Evolutionary conservation across 2,329 filamentous ascomycete species (phyloP).

Genomic region (Coniochaeta ligniaria): DNA sequence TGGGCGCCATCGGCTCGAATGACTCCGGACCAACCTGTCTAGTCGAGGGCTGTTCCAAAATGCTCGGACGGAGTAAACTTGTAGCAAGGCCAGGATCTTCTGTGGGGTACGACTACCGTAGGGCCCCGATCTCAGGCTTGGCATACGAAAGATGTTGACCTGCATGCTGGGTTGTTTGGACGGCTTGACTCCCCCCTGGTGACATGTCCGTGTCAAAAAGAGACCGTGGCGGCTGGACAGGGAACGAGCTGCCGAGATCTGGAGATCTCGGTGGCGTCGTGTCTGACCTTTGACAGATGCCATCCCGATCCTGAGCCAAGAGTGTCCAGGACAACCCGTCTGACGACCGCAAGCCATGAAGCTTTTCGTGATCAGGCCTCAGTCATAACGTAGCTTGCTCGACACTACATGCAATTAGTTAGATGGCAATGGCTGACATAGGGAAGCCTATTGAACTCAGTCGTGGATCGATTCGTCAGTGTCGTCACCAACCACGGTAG

Average conservation of each 20-base stretch:
- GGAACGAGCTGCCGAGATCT: background rate
- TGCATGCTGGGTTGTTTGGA: background rate
- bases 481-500: background rate
- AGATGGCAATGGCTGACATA: background rate
- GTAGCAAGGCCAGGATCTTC: background rate
- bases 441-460: background rate
- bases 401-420: background rate
- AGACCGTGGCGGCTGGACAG: background rate
- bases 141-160: background rate
- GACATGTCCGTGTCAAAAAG: background rate
- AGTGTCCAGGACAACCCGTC: background rate
- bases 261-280: background rate
- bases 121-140: background rate
- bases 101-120: background rate
- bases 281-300: background rate
- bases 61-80: conserved; percentile 1
- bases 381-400: background rate
- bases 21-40: conserved; percentile 16
- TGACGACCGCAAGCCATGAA: background rate
- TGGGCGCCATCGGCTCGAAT: conserved; percentile 11
- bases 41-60: conserved; percentile 9
- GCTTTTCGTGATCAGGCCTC: background rate
- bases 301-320: background rate
- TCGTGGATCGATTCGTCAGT: background rate
- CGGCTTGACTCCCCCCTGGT: conserved; percentile 1